Percentiles rank a stretch among this genome's conserved stretches.
phyloP scores from a whole-genome alignment of 257 asterid species.

The Buddleja alternifolia region DNA sequence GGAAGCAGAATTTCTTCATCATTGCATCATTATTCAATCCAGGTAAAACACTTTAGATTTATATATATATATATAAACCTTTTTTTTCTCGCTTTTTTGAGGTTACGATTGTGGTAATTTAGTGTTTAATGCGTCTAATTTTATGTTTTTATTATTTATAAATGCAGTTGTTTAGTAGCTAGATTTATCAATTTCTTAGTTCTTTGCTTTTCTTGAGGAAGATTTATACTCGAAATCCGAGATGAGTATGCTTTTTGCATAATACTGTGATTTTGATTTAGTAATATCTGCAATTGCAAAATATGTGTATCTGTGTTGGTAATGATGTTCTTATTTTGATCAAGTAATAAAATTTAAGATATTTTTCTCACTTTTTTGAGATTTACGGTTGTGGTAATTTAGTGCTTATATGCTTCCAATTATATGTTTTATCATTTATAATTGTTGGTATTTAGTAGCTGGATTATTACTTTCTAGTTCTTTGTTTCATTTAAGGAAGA shows the following conservation, averaged over 20 bases:
- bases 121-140: slow-evolving; percentile 12
- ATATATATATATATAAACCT: too few species aligned
- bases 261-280: background rate
- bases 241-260: background rate
- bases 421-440: background rate
- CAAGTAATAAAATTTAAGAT: too few species aligned
- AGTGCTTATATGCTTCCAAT: slow-evolving; percentile 10
- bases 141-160: background rate
- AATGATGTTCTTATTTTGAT: slow-evolving; percentile 12
- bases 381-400: background rate
- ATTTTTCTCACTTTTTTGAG: background rate
- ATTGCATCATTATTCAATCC: slow-evolving; percentile 32
- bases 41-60: slow-evolving; percentile 30
- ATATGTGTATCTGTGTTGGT: background rate
- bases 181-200: too few species aligned
- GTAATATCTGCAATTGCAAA: background rate
- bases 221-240: background rate
- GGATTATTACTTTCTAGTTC: too few species aligned
- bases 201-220: too few species aligned
- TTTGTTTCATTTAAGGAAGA: too few species aligned
- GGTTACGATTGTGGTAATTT: background rate
- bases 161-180: too few species aligned
- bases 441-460: too few species aligned
- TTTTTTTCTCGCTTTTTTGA: background rate
- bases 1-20: slow-evolving; percentile 25